Evolutionary conservation across 495 filamentous ascomycete species (phyloP), one percentile per base, ranked within the genome.

Genomic region (Letharia lupina): DNA sequence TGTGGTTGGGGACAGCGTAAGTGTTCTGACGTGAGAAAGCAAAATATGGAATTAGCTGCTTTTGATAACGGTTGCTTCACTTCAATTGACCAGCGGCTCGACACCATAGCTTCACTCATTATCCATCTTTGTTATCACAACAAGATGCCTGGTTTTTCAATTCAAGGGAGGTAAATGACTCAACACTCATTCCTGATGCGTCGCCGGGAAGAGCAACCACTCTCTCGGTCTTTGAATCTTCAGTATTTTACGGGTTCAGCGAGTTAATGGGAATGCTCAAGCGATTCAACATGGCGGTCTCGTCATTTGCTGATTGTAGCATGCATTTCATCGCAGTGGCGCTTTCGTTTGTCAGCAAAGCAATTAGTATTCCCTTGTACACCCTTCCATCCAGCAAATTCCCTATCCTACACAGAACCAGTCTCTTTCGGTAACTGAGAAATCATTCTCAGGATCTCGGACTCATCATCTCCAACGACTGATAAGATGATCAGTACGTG

Each of bases 401-500:
- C 10, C 64, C 33, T 20, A 18, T 69, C 31, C 48, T 66, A 68
- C 37, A 69, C 69, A 1, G 50, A 40, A 44, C 67, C 63, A 47
- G 72, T 77, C 68, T 82, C 72, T 69, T 84, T 82, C 41, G 82
- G 81, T 65, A 82, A 73, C 65, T 86, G 78, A 48, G 83, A 79
- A 23, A 96, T 76, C 82, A 96, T 83, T 71, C 86, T 87, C 70
- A 95, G 74, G 58, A 96, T 95, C 77, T 90, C 89, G 16, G 90
- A 93, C 78, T 93, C 86, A 67, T 88, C 83, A 58, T 89, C 87
- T 10, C 90, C 89, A 61, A 84, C 79, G 23, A 72, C 70, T 72
- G 13, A 41, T 40, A 90, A 71, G 67, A 41, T 39, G 9, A 31
- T 41, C 41, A 65, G 48, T 64, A 15, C 44, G 16, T 57, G 31